These are phyloP conservation scores for Acanthochlamys bracteata DNA, from an alignment of 106 monocot species.

Conservation along the genomic window DNA sequence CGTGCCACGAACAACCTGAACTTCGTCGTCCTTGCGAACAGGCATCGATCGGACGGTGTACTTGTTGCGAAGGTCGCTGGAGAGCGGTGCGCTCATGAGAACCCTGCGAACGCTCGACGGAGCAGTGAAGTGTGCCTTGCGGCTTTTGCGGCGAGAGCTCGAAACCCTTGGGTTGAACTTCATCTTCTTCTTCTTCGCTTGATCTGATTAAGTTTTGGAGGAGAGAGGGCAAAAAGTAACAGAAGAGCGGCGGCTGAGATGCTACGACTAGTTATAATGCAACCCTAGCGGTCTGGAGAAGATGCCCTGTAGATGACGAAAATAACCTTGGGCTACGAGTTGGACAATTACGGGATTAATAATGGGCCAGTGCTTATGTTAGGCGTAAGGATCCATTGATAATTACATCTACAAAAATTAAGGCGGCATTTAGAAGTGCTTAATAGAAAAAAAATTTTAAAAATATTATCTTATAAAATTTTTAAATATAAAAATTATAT, in stretches of 20 bases:
- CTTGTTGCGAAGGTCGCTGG: constrained; percentile 27
- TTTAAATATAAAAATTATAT: too few species aligned
- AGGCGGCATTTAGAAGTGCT: too few species aligned
- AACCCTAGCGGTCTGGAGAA: neutral
- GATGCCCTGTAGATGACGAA: neutral
- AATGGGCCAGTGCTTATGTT: too few species aligned
- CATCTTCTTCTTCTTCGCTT: constrained; percentile 12
- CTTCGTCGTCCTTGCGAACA: constrained; percentile 29
- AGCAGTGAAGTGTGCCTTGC: constrained; percentile 57
- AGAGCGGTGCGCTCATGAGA: constrained; percentile 49
- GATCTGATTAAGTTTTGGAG: too few species aligned
- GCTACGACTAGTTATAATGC: neutral
- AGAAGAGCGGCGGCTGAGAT: neutral
- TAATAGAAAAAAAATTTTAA: too few species aligned
- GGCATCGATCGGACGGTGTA: constrained; percentile 30
- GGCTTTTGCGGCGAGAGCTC: constrained; percentile 45
- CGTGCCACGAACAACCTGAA: constrained; percentile 46
- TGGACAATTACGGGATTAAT: too few species aligned
- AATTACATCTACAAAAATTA: too few species aligned
- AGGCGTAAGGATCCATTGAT: too few species aligned
- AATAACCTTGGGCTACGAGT: neutral
- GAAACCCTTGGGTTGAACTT: constrained; percentile 43
- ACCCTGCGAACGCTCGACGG: constrained; percentile 38
- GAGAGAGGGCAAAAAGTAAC: too few species aligned
- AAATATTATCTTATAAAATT: too few species aligned